Evolutionary conservation across 108 stramenopile species (phyloP).

Genomic region (Skeletonema tropicum): DNA sequence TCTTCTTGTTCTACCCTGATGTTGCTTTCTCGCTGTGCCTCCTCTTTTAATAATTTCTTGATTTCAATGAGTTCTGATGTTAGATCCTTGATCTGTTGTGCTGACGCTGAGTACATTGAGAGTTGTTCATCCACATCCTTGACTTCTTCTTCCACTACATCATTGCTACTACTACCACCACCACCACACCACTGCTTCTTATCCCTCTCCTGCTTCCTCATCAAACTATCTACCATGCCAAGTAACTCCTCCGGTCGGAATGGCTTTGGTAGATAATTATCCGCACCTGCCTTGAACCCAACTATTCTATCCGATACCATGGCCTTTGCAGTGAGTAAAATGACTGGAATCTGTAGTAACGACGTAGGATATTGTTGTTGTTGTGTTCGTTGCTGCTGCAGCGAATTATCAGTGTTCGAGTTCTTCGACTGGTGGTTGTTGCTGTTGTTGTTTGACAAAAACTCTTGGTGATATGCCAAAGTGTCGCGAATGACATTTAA

Average conservation of each 20-base stretch:
- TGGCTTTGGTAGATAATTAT: constrained; percentile 87
- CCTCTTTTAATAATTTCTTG: constrained; percentile 8
- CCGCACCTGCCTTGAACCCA: constrained; percentile 82
- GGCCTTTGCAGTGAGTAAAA: constrained; percentile 84
- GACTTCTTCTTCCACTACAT: neutral
- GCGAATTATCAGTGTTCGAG: neutral
- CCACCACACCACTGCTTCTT: neutral
- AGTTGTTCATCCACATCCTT: neutral
- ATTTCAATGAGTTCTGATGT: constrained; percentile 8
- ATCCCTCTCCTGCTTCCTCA: constrained; percentile 39
- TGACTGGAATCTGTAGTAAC: constrained; percentile 58
- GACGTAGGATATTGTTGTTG: constrained; percentile 7
- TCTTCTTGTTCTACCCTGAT: neutral
- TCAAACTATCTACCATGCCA: constrained; percentile 78
- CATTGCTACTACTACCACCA: neutral
- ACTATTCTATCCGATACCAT: constrained; percentile 81
- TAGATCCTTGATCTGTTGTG: neutral
- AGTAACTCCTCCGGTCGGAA: constrained; percentile 89
- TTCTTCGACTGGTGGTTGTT: no score
- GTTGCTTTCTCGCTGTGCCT: neutral
- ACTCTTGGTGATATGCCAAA: neutral
- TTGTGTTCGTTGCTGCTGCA: neutral
- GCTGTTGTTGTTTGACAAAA: neutral
- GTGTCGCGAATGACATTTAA: constrained; percentile 16
- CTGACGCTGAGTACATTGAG: neutral